phyloP scores from a whole-genome alignment of 2,329 filamentous ascomycete genomes.

The Cladorrhinum sp. region DNA sequence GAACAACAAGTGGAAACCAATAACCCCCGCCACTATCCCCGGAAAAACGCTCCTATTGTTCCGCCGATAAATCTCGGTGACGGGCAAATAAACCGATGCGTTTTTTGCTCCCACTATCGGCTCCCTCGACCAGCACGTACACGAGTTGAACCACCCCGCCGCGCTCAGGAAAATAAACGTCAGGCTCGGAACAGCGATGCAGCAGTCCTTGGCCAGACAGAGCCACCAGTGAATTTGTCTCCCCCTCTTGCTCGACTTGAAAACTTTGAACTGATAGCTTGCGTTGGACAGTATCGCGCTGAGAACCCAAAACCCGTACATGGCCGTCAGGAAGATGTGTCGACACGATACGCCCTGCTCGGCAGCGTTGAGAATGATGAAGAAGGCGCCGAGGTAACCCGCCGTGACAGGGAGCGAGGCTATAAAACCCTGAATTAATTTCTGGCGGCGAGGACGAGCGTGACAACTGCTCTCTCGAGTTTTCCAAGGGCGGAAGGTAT shows the following conservation, averaged over 20 bases:
- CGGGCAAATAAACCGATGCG: background rate
- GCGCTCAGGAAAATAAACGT: background rate
- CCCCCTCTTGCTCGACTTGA: background rate
- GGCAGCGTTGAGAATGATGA: background rate
- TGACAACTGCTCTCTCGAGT: background rate
- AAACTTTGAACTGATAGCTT: background rate
- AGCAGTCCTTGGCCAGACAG: background rate
- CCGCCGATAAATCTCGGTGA: background rate
- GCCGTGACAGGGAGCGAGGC: background rate
- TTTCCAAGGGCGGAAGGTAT: background rate
- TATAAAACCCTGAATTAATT: background rate
- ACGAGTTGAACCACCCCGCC: background rate
- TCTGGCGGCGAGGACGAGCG: background rate
- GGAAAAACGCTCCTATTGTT: background rate
- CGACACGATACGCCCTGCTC: background rate
- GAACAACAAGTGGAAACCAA: background rate
- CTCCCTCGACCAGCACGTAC: background rate
- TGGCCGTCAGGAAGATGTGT: background rate
- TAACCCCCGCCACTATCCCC: background rate
- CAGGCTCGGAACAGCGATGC: background rate
- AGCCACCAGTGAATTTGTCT: background rate
- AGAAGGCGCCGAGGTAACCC: background rate
- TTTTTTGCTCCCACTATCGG: background rate
- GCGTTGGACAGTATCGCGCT: background rate
- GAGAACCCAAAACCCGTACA: background rate